These are phyloP conservation scores for Claviceps digitariae DNA, from an alignment of 2,329 filamentous ascomycete species.

Conservation along the genomic window DNA sequence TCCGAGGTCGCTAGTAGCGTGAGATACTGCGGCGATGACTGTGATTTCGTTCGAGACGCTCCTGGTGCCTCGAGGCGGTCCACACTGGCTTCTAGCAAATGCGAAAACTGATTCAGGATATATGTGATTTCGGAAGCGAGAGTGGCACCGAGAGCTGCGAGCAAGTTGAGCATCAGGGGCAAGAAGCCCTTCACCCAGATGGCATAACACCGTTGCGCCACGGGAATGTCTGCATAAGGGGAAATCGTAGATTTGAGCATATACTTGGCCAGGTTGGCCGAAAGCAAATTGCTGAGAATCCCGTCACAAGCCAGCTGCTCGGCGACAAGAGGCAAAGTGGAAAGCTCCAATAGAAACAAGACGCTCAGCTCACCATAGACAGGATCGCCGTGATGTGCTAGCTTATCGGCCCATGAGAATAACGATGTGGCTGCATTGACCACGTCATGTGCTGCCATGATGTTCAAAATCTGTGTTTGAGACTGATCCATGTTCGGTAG, in stretches of 20 bases:
- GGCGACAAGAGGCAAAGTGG: slow-evolving; percentile 64
- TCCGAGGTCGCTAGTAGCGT: slow-evolving; percentile 64
- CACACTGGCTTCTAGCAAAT: slow-evolving; percentile 59
- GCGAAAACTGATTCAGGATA: slow-evolving; percentile 81
- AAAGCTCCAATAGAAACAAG: slow-evolving; percentile 78
- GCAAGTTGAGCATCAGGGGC: slow-evolving; percentile 76
- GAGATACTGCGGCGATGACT: slow-evolving; percentile 46
- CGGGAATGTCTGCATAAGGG: slow-evolving; percentile 61
- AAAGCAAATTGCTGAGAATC: slow-evolving; percentile 63
- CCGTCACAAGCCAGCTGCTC: slow-evolving; percentile 85
- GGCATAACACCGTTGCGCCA: slow-evolving; percentile 61
- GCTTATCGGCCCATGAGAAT: slow-evolving; percentile 85
- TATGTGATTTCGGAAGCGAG: slow-evolving; percentile 73
- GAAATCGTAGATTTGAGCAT: slow-evolving; percentile 60
- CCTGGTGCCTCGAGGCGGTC: slow-evolving; percentile 54
- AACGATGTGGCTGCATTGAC: slow-evolving; percentile 73
- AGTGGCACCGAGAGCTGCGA: slow-evolving; percentile 66
- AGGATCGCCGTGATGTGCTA: slow-evolving; percentile 67
- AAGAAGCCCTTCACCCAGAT: slow-evolving; percentile 86
- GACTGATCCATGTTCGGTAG: slow-evolving; percentile 63
- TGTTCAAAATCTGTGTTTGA: slow-evolving; percentile 56
- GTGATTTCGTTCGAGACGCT: slow-evolving; percentile 36
- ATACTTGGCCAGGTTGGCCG: slow-evolving; percentile 64
- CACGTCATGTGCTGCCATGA: slow-evolving; percentile 56
- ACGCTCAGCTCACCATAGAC: slow-evolving; percentile 89